Evolutionary conservation across 176 grass and related monocot species (phyloP).

Genomic region (Alloteropsis semialata): DNA sequence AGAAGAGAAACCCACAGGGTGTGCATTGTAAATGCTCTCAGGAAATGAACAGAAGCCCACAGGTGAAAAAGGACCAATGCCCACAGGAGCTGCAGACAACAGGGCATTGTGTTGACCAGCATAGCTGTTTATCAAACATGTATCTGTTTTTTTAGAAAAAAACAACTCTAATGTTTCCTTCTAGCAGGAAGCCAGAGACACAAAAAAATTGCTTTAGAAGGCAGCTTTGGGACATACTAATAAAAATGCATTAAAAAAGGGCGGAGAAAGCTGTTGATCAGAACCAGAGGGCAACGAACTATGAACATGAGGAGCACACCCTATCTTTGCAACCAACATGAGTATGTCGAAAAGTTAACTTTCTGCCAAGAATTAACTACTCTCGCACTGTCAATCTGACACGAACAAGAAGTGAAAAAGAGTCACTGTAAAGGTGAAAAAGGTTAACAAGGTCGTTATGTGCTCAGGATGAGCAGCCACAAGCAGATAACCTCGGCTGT

Average conservation of each 20-base stretch:
- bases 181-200: conserved; percentile 30
- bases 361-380: conserved; percentile 16
- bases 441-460: neutral
- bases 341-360: neutral
- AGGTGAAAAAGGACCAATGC: neutral
- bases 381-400: neutral
- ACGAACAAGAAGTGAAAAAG: neutral
- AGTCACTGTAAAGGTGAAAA: neutral
- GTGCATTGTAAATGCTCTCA: neutral
- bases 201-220: neutral
- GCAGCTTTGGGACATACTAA: conserved; percentile 21
- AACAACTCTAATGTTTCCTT: neutral
- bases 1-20: neutral
- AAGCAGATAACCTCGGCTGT: neutral
- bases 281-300: conserved; percentile 12
- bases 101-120: neutral
- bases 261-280: conserved; percentile 29
- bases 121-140: neutral
- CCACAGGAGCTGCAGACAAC: neutral
- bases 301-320: conserved; percentile 39
- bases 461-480: neutral
- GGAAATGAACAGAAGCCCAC: neutral
- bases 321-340: conserved; percentile 20
- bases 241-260: neutral
- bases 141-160: neutral